phyloP scores from a whole-genome alignment of 2,329 filamentous ascomycete genomes.

The Monosporascus sp. region DNA sequence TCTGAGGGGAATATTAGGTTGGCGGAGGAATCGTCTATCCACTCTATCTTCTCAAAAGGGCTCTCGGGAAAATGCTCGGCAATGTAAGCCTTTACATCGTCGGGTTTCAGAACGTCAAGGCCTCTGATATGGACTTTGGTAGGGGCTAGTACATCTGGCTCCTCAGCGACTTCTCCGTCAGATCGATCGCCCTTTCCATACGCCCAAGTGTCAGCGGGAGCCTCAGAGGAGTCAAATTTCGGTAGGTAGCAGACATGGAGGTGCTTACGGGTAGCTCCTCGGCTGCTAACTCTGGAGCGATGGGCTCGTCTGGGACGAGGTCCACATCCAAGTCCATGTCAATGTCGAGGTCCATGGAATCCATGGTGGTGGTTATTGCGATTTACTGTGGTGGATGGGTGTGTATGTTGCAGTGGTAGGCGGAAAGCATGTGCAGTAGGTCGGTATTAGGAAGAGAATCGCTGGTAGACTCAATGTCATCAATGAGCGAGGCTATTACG shows the following conservation, averaged over 20 bases:
- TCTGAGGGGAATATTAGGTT: conserved; percentile 72
- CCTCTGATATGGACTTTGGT: conserved; percentile 81
- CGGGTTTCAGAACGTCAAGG: conserved; percentile 73
- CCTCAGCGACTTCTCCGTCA: conserved; percentile 36
- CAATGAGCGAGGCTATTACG: too few relatives aligned
- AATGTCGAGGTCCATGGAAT: conserved; percentile 62
- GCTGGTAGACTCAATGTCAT: too few relatives aligned
- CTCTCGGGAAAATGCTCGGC: conserved; percentile 57
- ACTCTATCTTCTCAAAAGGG: conserved; percentile 65
- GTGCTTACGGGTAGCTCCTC: conserved; percentile 24
- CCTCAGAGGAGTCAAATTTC: neutral
- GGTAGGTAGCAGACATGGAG: neutral
- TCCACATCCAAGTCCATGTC: conserved; percentile 64
- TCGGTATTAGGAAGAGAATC: too few relatives aligned
- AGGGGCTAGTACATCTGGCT: conserved; percentile 30
- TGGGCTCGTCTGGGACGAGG: conserved; percentile 38
- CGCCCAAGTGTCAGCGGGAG: conserved; percentile 8
- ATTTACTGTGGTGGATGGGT: neutral
- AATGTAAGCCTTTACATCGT: conserved; percentile 73
- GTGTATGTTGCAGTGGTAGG: too few relatives aligned
- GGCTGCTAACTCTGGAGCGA: conserved; percentile 22
- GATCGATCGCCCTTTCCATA: conserved; percentile 26
- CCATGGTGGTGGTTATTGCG: conserved; percentile 17
- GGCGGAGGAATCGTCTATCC: conserved; percentile 90
- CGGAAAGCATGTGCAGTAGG: too few relatives aligned